A percentile compares a stretch with the other conserved stretches of the same genome.
phyloP scores from a whole-genome alignment of 495 filamentous ascomycete genomes.

The Parathielavia hyrcaniae region DNA sequence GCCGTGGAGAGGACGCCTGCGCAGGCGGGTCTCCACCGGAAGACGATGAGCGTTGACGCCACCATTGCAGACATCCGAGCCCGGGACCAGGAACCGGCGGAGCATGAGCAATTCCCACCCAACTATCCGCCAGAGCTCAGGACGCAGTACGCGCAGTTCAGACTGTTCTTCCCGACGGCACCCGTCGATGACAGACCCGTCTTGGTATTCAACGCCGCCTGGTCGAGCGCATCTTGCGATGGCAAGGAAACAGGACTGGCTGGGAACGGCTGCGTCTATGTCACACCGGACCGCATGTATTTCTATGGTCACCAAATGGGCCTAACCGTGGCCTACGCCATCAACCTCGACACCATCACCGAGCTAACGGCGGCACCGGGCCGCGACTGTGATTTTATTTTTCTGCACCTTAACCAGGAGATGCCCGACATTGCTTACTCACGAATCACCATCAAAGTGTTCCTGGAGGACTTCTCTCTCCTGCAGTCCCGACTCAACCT shows the following conservation, averaged over 20 bases:
- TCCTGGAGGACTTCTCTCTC: conserved; percentile 78
- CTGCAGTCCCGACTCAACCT: conserved; percentile 79
- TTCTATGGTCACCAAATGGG: conserved; percentile 95
- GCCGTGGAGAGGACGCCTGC: conserved; percentile 27
- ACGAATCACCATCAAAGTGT: conserved; percentile 79
- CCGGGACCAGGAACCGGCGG: conserved; percentile 33
- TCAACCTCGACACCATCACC: conserved; percentile 64
- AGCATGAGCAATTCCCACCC: conserved; percentile 65
- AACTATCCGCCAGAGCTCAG: conserved; percentile 78
- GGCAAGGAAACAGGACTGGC: conserved; percentile 36
- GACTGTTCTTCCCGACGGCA: conserved; percentile 80
- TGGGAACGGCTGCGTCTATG: conserved; percentile 72
- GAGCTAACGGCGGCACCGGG: conserved; percentile 89
- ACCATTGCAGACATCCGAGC: conserved; percentile 38
- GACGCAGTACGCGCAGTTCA: conserved; percentile 87
- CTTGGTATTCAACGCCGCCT: conserved; percentile 55
- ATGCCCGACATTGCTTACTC: conserved; percentile 58
- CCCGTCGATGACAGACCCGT: conserved; percentile 68
- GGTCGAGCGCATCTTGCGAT: conserved; percentile 41
- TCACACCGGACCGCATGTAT: conserved; percentile 78
- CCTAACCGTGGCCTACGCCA: conserved; percentile 73
- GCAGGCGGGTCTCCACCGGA: conserved; percentile 53
- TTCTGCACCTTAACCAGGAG: conserved; percentile 66
- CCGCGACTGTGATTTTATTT: conserved; percentile 88
- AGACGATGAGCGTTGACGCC: conserved; percentile 72